Evolutionary conservation across 148 eudicot genomes (phyloP).

Genomic region (Polygonum maritimum): DNA sequence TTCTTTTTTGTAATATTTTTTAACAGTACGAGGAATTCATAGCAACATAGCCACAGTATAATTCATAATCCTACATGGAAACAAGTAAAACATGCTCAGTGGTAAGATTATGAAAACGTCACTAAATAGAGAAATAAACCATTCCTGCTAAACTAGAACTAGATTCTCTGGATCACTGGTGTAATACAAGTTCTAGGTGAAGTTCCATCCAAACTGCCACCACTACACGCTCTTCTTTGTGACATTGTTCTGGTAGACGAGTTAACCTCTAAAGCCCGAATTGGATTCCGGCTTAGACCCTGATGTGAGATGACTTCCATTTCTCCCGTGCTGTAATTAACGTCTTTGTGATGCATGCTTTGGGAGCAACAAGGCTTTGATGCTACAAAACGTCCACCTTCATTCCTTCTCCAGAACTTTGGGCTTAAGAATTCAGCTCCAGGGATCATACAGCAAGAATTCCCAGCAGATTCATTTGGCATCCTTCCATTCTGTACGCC

Average conservation of each 20-base stretch:
- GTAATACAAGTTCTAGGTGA: slow-evolving; percentile 18
- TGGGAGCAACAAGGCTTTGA: slow-evolving; percentile 25
- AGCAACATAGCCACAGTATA: background rate
- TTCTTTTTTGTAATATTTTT: background rate
- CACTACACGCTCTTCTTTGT: slow-evolving; percentile 25
- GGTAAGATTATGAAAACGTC: background rate
- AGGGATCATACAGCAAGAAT: slow-evolving; percentile 49
- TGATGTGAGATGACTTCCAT: slow-evolving; percentile 12
- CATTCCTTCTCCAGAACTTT: slow-evolving; percentile 61
- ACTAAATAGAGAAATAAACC: background rate
- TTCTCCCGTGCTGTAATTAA: slow-evolving; percentile 18
- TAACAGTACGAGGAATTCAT: background rate
- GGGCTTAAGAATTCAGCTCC: slow-evolving; percentile 67
- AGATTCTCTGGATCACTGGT: slow-evolving; percentile 25
- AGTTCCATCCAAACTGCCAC: slow-evolving; percentile 28
- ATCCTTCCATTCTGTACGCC: slow-evolving; percentile 48
- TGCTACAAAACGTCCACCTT: slow-evolving; percentile 28
- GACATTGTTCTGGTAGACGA: slow-evolving; percentile 15
- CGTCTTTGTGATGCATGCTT: slow-evolving; percentile 18
- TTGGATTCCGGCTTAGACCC: slow-evolving; percentile 14
- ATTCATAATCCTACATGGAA: no score
- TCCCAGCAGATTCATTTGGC: slow-evolving; percentile 28
- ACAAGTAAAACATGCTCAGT: background rate
- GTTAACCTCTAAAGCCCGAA: slow-evolving; percentile 17
- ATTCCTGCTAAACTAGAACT: slow-evolving; percentile 12